These are phyloP conservation scores for Pseudopithomyces maydicus DNA, from an alignment of 2,329 filamentous ascomycete genomes.

Conservation along the genomic window DNA sequence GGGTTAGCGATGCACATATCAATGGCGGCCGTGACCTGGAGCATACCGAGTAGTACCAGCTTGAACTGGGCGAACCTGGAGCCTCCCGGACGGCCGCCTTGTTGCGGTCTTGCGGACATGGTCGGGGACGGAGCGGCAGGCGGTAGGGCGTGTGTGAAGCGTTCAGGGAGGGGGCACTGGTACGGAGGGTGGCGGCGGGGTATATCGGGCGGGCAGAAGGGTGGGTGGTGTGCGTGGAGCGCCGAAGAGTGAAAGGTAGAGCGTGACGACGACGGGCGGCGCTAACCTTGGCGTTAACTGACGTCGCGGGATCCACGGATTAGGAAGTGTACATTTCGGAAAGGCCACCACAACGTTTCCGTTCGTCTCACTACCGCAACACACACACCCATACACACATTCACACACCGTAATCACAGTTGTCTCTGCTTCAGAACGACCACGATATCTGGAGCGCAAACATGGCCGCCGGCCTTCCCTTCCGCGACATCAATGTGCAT, in stretches of 20 bases:
- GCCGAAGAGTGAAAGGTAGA: conserved; percentile 10
- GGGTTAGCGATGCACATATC: conserved; percentile 23
- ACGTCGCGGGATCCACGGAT: not conserved
- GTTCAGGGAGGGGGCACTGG: not conserved
- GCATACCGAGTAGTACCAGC: conserved; percentile 89
- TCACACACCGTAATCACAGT: not conserved
- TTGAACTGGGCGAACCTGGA: conserved; percentile 98
- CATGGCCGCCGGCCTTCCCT: conserved; percentile 69
- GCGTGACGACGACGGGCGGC: conserved; percentile 2
- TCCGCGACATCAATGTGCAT: conserved; percentile 96
- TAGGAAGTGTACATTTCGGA: not conserved
- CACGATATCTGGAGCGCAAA: not conserved
- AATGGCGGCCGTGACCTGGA: conserved; percentile 3
- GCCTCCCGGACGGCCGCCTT: conserved; percentile 66
- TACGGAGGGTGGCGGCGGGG: not conserved
- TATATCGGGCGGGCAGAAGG: not conserved
- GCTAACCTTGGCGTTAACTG: not conserved
- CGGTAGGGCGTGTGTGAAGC: conserved; percentile 6
- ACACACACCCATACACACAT: not conserved
- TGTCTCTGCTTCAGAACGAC: too few relatives aligned
- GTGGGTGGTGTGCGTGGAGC: not conserved
- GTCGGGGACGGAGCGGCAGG: conserved; percentile 16
- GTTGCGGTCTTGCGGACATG: conserved; percentile 88
- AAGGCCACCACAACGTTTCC: not conserved
- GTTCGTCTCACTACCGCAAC: not conserved